Evolutionary conservation across 1,139 yeast genomes (phyloP).

Genomic region (Lizanozyma gosingica): DNA sequence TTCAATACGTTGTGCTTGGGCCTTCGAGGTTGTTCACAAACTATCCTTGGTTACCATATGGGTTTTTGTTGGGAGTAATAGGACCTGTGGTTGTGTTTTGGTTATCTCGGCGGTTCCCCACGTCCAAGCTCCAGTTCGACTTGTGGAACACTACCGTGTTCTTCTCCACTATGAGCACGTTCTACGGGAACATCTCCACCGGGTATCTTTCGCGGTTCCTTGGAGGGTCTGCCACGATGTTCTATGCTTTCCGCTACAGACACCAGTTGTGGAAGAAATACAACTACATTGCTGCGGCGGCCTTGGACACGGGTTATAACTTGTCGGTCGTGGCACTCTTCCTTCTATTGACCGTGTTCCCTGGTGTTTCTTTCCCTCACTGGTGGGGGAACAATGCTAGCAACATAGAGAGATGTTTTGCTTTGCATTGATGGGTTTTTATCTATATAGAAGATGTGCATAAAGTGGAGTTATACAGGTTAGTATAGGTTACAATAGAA

Average conservation of each 20-base stretch:
- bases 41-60: conserved; percentile 34
- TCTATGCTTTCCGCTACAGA: conserved; percentile 28
- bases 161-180: conserved; percentile 37
- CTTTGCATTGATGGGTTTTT: conserved; percentile 4
- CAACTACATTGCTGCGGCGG: conserved; percentile 41
- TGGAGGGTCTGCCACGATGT: conserved; percentile 39
- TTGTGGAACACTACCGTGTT: conserved; percentile 42
- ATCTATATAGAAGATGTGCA: too few species aligned
- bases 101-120: conserved; percentile 18
- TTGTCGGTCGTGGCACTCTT: conserved; percentile 30
- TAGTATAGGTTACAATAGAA: too few species aligned
- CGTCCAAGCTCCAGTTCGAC: conserved; percentile 17
- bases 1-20: conserved; percentile 42
- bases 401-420: conserved; percentile 38
- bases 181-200: conserved; percentile 44
- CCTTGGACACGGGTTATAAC: conserved; percentile 42
- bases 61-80: conserved; percentile 31
- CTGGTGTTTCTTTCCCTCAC: conserved; percentile 23
- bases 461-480: too few species aligned
- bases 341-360: conserved; percentile 18
- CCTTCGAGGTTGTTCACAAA: conserved; percentile 32
- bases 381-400: conserved; percentile 43
- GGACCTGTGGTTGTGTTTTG: conserved; percentile 26
- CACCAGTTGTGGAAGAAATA: conserved; percentile 32
- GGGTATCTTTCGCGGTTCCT: conserved; percentile 39